These are phyloP conservation scores for Brassica nigra DNA, from an alignment of 345 rosid species.

Conservation along the genomic window DNA sequence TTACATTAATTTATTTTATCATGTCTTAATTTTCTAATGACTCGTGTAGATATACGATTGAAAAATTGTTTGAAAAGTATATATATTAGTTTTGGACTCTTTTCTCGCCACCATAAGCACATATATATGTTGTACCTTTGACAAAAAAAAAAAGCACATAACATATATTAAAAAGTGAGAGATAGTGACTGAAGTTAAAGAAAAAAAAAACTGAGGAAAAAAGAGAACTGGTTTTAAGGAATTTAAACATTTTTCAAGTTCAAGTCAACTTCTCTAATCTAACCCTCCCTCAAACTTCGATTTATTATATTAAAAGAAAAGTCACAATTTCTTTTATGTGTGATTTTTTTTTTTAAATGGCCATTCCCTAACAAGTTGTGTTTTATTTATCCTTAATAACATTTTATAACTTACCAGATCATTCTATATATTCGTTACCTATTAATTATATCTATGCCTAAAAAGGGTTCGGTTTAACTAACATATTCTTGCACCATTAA, in stretches of 20 bases:
- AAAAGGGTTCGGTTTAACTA: too few relatives aligned
- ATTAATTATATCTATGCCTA: too few relatives aligned
- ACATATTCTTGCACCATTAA: too few relatives aligned
- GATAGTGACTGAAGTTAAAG: slow-evolving; percentile 31
- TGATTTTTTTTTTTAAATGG: too few relatives aligned
- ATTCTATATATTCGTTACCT: too few relatives aligned
- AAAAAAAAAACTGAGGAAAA: background rate
- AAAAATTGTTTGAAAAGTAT: slow-evolving; percentile 15
- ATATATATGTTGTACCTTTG: background rate
- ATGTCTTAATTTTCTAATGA: background rate
- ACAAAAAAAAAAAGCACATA: too few relatives aligned
- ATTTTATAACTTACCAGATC: too few relatives aligned
- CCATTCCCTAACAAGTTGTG: too few relatives aligned
- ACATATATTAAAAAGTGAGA: background rate
- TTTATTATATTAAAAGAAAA: background rate
- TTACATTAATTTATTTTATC: slow-evolving; percentile 12
- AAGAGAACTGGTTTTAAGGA: slow-evolving; percentile 6
- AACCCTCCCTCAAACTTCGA: background rate
- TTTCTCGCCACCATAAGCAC: slow-evolving; percentile 8
- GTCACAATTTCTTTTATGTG: too few relatives aligned
- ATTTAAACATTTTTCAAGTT: background rate
- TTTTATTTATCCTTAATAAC: too few relatives aligned
- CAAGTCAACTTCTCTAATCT: slow-evolving; percentile 25
- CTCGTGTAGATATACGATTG: slow-evolving; percentile 23
- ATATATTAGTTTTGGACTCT: background rate